Conservation (phyloP, 2,329 filamentous ascomycete species). For the Colletotrichum sublineola region DNA sequence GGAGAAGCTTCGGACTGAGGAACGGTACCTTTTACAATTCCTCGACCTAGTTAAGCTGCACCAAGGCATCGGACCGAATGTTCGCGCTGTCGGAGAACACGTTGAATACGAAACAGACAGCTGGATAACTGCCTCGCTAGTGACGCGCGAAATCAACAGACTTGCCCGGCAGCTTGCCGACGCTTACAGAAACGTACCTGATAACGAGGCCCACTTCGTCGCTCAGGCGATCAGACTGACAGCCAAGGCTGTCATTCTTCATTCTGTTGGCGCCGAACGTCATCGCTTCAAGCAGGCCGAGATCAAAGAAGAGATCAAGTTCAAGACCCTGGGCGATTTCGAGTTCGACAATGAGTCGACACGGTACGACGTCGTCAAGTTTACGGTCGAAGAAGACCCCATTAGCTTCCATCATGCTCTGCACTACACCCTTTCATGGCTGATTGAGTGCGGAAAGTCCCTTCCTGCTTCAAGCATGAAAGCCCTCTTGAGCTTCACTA, state of each 20-base stretch:
- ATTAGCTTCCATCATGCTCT: slow-evolving; percentile 98
- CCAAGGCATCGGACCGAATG: slow-evolving; percentile 96
- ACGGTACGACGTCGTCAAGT: slow-evolving; percentile 81
- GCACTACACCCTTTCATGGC: slow-evolving; percentile 96
- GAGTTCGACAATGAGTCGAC: slow-evolving; percentile 77
- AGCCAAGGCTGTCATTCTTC: slow-evolving; percentile 86
- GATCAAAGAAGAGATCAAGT: slow-evolving; percentile 86
- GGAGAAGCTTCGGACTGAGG: slow-evolving; percentile 83
- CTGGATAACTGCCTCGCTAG: slow-evolving; percentile 95
- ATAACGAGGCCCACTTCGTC: slow-evolving; percentile 76
- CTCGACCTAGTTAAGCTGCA: slow-evolving; percentile 95
- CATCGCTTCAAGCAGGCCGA: slow-evolving; percentile 88
- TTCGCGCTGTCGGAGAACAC: slow-evolving; percentile 92
- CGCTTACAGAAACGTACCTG: slow-evolving; percentile 79
- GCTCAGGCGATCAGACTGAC: slow-evolving; percentile 78
- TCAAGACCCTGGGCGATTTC: slow-evolving; percentile 82
- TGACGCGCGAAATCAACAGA: slow-evolving; percentile 94
- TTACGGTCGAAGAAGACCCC: slow-evolving; percentile 87
- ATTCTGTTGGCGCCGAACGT: slow-evolving; percentile 90
- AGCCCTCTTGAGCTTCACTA: slow-evolving; percentile 78
- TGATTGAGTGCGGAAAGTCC: slow-evolving; percentile 88
- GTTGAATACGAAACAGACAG: slow-evolving; percentile 98
- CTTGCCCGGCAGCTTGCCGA: slow-evolving; percentile 90
- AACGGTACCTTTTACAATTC: slow-evolving; percentile 92
- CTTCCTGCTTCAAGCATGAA: slow-evolving; percentile 77